phyloP scores from a whole-genome alignment of 371 early-diverging fungal species.

The Quaeritorhiza haematococci region DNA sequence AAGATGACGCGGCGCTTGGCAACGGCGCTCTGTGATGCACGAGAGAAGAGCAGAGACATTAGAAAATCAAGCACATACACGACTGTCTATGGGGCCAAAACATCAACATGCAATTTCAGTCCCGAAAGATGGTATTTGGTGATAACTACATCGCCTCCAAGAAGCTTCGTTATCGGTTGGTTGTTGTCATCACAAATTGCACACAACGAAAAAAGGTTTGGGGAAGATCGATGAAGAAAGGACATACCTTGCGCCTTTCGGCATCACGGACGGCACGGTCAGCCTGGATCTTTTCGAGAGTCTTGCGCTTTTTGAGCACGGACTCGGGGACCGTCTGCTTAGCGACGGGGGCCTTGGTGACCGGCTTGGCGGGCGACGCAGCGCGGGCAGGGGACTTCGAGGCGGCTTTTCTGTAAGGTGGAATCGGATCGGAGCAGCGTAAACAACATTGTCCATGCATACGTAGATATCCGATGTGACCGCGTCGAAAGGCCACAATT shows the following conservation, averaged over 20 bases:
- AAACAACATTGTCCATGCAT: no score
- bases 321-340: constrained; percentile 70
- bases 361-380: constrained; percentile 6
- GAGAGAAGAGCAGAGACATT: no score
- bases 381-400: constrained; percentile 5
- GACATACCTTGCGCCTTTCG: constrained; percentile 67
- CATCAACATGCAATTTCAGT: constrained; percentile 44
- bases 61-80: no score
- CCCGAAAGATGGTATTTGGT: constrained; percentile 86
- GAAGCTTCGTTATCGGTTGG: constrained; percentile 47
- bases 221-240: background rate
- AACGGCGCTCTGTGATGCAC: constrained; percentile 59
- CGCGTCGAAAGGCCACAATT: no score
- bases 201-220: background rate
- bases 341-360: constrained; percentile 23
- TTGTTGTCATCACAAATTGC: constrained; percentile 47
- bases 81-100: no score
- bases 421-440: no score
- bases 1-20: constrained; percentile 88
- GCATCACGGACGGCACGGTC: constrained; percentile 62
- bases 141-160: constrained; percentile 57
- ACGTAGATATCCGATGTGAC: no score
- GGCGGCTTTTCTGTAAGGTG: background rate
- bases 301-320: constrained; percentile 94
- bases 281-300: constrained; percentile 76